Evolutionary conservation across 805 yeast genomes (phyloP), one percentile per base, ranked within the genome.

Genomic region (Danielia oregonensis): DNA sequence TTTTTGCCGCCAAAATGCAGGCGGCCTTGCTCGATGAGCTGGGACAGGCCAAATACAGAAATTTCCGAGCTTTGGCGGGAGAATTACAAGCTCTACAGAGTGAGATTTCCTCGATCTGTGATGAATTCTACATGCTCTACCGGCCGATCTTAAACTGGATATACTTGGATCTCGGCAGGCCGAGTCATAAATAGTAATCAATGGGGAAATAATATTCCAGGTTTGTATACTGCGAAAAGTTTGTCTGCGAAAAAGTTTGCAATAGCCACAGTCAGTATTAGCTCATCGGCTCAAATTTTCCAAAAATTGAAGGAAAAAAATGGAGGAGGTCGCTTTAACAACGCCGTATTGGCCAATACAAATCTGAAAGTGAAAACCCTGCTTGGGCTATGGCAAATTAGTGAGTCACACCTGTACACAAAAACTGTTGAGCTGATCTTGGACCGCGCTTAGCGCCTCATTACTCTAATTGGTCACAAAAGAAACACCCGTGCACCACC

Each of bases 361-460:
- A 19, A 19, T 19, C 22, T 19, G 22, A 19, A 19, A n/a, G n/a
- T n/a, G n/a, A n/a, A n/a, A n/a, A n/a, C n/a, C n/a, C n/a, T n/a
- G n/a, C n/a, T n/a, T n/a, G n/a, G n/a, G n/a, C n/a, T n/a, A n/a
- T n/a, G n/a, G n/a, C n/a, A n/a, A n/a, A n/a, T n/a, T 24, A 26
- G 28, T 37, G 39, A 37, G 34, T 37, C 42, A 40, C 28, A 12
- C 33, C 35, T 37, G 47, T 36, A 40, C 15, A 30, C 21, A 25
- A 2, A 10, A 4, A 5, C 6, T 14, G 30, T 15, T 13, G 21
- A 24, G 18, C 53, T 49, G 69, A 63, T 61, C 56, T 55, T 43
- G 46, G 34, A 61, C 67, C 69, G 69, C 69, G 69, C 66, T 58
- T 61, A 60, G 40, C 39, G 36, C 40, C 48, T 22, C 33, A 41